Evolutionary conservation across 2,329 filamentous ascomycete genomes (phyloP).

Genomic region (Rasamsonia emersonii): DNA sequence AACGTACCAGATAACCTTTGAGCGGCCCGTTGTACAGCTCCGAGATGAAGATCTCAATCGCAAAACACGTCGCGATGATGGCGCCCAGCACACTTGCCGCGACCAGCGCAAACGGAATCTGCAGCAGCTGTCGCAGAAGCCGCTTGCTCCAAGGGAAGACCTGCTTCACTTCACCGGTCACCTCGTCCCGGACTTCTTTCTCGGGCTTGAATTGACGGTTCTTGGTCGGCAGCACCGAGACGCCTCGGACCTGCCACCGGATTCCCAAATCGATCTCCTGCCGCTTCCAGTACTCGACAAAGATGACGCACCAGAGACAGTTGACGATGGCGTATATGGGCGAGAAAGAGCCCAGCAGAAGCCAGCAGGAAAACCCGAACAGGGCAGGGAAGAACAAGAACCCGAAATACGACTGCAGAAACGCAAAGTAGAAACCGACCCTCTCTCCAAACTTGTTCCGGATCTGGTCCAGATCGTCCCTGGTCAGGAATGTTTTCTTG

Average conservation of each 20-base stretch:
- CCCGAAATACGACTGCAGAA: constrained; percentile 85
- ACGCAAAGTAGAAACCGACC: constrained; percentile 93
- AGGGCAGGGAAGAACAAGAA: constrained; percentile 76
- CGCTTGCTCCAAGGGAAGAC: constrained; percentile 71
- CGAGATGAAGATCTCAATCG: constrained; percentile 92
- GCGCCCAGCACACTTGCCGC: constrained; percentile 66
- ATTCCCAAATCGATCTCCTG: constrained; percentile 82
- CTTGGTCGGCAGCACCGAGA: constrained; percentile 71
- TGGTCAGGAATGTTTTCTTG: constrained; percentile 37
- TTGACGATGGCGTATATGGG: constrained; percentile 71
- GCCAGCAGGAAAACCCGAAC: constrained; percentile 71
- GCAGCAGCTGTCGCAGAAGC: constrained; percentile 72
- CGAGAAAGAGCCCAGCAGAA: constrained; percentile 76
- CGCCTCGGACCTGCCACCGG: constrained; percentile 81
- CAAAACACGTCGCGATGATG: constrained; percentile 85
- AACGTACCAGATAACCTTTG: constrained; percentile 69
- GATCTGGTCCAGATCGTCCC: constrained; percentile 64
- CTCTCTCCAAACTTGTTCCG: constrained; percentile 66
- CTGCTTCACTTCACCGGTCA: constrained; percentile 72
- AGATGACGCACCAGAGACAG: constrained; percentile 77
- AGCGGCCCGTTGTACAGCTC: constrained; percentile 89
- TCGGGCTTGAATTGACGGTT: constrained; percentile 74
- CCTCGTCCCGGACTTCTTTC: constrained; percentile 64
- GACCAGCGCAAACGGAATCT: constrained; percentile 77
- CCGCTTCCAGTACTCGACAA: constrained; percentile 95